Evolutionary conservation across 306 rosid genomes (phyloP), one percentile per base, ranked within the genome.

Genomic region (Begonia peltatifolia): DNA sequence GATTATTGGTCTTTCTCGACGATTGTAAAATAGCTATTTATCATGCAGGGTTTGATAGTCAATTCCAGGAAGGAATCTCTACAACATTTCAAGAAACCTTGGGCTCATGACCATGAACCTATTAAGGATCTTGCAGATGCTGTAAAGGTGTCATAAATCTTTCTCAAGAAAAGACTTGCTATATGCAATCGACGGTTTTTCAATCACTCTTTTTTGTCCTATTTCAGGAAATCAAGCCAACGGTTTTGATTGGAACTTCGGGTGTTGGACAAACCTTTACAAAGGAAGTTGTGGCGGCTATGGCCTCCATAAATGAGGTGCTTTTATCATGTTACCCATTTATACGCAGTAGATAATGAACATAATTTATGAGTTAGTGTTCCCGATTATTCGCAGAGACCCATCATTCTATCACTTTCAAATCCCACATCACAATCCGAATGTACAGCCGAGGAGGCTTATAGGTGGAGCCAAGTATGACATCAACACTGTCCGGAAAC

Each of bases 341-440:
- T 51, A n/a, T 57, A 16, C 41, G 54, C 22, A 25, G 30, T 11
- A 15, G 47, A n/a, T n/a, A 44, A 44, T 44, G n/a, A 55, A 55
- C 18, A 2, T 43, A 41, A 47, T 43, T 55, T 66, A 56, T 56
- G 20, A 7, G 2, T 50, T 54, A 64, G 46, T 50, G 14, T 18
- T 35, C 56, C 25, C 49, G 46, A 41, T 50, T 49, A 10, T 46
- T 46, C 62, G 57, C 64, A 79, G 84, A 71, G 52, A 74, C 84
- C 84, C 41, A 71, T 79, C 64, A 71, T 79, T 57, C 64, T 79
- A 11, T 51, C 84, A 35, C 84, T 79, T 67, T 79, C 84, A 46
- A 79, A 79, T 61, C 84, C 84, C 56, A 79, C 84, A 55, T 74
- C 84, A 46, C 84, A 79, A 63, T 74, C 84, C 52, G 84, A 79